Percentiles rank a stretch among this genome's conserved stretches.
phyloP scores from a whole-genome alignment of 257 asterid genomes.

The Ilex asprella region DNA sequence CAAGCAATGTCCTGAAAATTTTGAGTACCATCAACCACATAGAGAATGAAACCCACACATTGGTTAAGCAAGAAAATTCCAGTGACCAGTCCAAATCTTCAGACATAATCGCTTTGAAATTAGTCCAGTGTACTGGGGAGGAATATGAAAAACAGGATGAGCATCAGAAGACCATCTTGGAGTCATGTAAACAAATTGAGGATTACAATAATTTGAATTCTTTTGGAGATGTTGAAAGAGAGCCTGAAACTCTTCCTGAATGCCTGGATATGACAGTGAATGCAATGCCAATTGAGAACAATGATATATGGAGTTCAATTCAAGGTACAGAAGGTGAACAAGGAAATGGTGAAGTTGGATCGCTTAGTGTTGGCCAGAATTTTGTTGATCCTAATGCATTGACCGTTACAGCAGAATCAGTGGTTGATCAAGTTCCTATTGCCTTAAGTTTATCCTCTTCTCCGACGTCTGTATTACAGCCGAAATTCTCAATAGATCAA shows the following conservation, averaged over 20 bases:
- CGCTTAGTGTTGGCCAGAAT: conserved; percentile 6
- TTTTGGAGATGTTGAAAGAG: conserved; percentile 12
- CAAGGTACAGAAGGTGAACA: conserved; percentile 13
- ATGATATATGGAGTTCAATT: conserved; percentile 11
- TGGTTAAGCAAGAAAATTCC: conserved; percentile 1
- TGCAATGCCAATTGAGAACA: conserved; percentile 9
- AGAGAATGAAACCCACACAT: not conserved
- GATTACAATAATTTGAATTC: conserved; percentile 4
- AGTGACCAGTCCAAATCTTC: conserved; percentile 4
- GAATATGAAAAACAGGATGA: conserved; percentile 7
- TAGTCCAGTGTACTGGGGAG: conserved; percentile 8
- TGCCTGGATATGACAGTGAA: conserved; percentile 4
- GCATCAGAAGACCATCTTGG: conserved; percentile 4
- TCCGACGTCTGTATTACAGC: conserved; percentile 52
- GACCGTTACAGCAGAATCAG: conserved; percentile 9
- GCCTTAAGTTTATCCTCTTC: conserved; percentile 27
- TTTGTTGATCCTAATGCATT: conserved; percentile 11
- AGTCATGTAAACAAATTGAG: conserved; percentile 1
- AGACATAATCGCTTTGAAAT: conserved; percentile 5
- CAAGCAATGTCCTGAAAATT: not conserved
- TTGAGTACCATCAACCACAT: not conserved
- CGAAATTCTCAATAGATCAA: conserved; percentile 33
- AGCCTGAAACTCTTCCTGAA: not conserved
- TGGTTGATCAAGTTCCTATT: conserved; percentile 22
- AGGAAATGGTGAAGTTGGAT: conserved; percentile 5